Conservation (phyloP, 805 yeast species). For the Geotrichum ghanense region DNA sequence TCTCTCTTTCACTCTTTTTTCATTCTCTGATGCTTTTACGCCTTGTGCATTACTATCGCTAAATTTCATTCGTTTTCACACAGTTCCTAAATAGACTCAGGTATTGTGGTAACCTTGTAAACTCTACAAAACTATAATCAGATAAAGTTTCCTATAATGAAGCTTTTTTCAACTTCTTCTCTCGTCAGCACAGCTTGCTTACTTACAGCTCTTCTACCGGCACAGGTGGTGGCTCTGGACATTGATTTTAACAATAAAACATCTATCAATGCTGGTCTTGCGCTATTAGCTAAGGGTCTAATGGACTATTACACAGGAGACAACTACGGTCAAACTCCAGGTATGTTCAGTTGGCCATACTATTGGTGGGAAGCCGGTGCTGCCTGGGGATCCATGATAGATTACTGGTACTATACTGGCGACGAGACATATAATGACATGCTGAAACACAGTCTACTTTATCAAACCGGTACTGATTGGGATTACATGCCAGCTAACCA, state of each 20-base stretch:
- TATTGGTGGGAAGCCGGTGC: constrained; percentile 94
- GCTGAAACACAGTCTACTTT: constrained; percentile 48
- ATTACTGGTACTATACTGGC: constrained; percentile 59
- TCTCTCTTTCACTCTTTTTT: too few relatives aligned
- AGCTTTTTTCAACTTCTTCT: neutral
- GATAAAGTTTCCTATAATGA: neutral
- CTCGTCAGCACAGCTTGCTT: neutral
- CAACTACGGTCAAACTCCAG: constrained; percentile 54
- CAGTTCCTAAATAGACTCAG: too few relatives aligned
- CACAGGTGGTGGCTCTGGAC: constrained; percentile 5
- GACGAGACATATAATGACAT: constrained; percentile 50
- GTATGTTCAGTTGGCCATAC: constrained; percentile 63
- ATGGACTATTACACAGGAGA: constrained; percentile 72
- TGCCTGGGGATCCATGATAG: constrained; percentile 56
- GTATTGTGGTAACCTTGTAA: too few relatives aligned
- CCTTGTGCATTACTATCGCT: too few relatives aligned
- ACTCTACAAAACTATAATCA: too few relatives aligned
- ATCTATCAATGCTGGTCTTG: constrained; percentile 36
- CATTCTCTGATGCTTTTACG: too few relatives aligned
- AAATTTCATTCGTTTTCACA: too few relatives aligned
- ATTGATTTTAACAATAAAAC: constrained; percentile 12
- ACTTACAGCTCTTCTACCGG: neutral
- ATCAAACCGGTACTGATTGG: constrained; percentile 52
- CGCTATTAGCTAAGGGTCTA: constrained; percentile 55
- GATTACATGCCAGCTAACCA: constrained; percentile 76